These are phyloP conservation scores for Xylaria longipes DNA, from an alignment of 495 filamentous ascomycete species.

Conservation along the genomic window DNA sequence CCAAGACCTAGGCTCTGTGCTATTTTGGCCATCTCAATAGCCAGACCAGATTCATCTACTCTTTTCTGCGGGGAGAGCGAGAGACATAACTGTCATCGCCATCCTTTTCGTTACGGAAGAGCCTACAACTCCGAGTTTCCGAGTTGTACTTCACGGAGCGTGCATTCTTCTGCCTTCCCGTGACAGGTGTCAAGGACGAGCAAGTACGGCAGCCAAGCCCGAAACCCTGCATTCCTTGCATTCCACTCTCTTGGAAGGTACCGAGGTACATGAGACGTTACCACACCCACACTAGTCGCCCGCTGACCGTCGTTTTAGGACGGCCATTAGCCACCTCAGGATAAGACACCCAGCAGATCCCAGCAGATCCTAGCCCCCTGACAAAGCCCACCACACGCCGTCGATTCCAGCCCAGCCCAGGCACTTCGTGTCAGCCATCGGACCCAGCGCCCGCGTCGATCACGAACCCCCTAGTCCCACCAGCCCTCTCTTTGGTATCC, in stretches of 20 bases:
- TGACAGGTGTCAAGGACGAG: slow-evolving; percentile 14
- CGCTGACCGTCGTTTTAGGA: slow-evolving; percentile 23
- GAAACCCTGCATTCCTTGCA: slow-evolving; percentile 22
- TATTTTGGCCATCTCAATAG: slow-evolving; percentile 15
- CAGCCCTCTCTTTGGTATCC: slow-evolving; percentile 21
- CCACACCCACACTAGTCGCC: slow-evolving; percentile 8
- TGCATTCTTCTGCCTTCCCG: slow-evolving; percentile 18
- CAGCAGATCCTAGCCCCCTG: slow-evolving; percentile 13
- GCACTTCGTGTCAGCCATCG: slow-evolving; percentile 42
- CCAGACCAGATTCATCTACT: neutral
- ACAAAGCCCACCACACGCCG: neutral
- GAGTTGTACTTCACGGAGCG: slow-evolving; percentile 4
- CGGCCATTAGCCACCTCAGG: slow-evolving; percentile 19
- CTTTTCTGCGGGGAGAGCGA: slow-evolving; percentile 16
- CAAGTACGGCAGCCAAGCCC: slow-evolving; percentile 23
- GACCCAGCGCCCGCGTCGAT: slow-evolving; percentile 23
- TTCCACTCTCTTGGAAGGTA: slow-evolving; percentile 22
- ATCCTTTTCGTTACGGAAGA: slow-evolving; percentile 5
- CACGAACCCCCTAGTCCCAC: slow-evolving; percentile 20
- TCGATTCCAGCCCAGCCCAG: slow-evolving; percentile 36
- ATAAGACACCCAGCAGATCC: slow-evolving; percentile 19
- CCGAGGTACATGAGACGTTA: slow-evolving; percentile 9
- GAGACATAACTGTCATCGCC: slow-evolving; percentile 17
- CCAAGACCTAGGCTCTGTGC: slow-evolving; percentile 14
- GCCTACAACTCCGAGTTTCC: slow-evolving; percentile 18